Conservation (phyloP, 352 stramenopile genomes). For the Phytopythium delawarense region DNA sequence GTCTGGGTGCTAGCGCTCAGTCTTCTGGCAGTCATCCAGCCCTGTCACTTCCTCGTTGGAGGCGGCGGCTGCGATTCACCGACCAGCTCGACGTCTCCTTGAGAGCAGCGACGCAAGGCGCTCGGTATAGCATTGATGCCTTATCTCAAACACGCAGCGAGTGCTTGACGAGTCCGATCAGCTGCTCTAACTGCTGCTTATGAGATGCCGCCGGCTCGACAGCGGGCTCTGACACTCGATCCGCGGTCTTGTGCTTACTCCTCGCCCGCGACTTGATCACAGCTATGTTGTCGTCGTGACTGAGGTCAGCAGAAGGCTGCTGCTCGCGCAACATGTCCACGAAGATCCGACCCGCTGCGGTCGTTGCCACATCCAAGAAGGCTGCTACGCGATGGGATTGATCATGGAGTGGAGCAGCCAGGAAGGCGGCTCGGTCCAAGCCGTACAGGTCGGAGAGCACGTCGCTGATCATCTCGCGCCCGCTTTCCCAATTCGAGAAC, state of each 20-base stretch:
- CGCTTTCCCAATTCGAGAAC: constrained; percentile 22
- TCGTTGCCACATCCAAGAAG: constrained; percentile 15
- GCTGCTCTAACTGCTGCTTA: constrained; percentile 47
- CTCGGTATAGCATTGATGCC: not conserved
- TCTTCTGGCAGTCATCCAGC: constrained; percentile 55
- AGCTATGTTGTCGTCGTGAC: not conserved
- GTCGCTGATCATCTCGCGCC: constrained; percentile 8
- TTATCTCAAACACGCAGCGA: constrained; percentile 13
- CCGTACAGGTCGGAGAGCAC: constrained; percentile 18
- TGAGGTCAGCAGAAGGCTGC: not conserved
- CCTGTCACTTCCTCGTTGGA: constrained; percentile 62
- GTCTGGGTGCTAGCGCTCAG: constrained; percentile 62
- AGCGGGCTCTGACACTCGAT: not conserved
- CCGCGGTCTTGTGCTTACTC: not conserved
- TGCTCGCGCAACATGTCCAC: not conserved
- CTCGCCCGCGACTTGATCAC: not conserved
- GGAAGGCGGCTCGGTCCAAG: constrained; percentile 2
- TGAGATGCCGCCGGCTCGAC: constrained; percentile 10
- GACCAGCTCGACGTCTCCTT: not conserved
- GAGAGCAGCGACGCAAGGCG: not conserved
- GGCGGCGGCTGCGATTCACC: constrained; percentile 39
- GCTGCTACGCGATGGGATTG: constrained; percentile 15
- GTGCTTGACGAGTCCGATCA: constrained; percentile 48
- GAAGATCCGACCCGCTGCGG: constrained; percentile 10
- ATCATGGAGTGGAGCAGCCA: constrained; percentile 2